Percentiles rank a stretch among this genome's conserved stretches.
These are phyloP conservation scores for Tarenaya hassleriana DNA, from an alignment of 345 rosid species.

Conservation along the genomic window DNA sequence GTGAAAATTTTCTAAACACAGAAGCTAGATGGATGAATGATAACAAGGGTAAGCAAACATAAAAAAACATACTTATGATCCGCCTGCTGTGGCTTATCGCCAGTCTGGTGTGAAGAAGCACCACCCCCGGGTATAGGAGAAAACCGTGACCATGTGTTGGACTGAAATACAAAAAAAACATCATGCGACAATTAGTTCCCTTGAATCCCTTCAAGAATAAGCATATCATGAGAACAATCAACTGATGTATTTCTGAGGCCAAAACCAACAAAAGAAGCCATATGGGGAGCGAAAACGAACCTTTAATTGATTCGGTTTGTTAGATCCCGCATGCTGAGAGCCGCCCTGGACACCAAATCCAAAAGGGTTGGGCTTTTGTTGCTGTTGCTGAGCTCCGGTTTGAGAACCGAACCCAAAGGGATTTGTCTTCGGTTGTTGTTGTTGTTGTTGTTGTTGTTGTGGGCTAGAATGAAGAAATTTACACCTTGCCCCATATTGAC, in stretches of 20 bases:
- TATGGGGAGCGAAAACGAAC: conserved; percentile 25
- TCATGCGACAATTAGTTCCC: conserved; percentile 10
- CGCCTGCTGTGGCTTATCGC: conserved; percentile 40
- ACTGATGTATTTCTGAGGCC: conserved; percentile 1
- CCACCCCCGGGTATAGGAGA: conserved; percentile 33
- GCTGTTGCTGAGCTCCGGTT: conserved; percentile 32
- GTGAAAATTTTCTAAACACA: conserved; percentile 7
- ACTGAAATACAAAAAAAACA: conserved; percentile 34
- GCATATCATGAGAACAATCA: conserved; percentile 3
- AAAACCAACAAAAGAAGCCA: neutral
- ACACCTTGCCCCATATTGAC: conserved; percentile 70
- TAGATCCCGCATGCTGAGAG: conserved; percentile 28
- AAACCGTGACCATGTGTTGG: conserved; percentile 70
- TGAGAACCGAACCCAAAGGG: conserved; percentile 54
- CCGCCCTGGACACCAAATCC: conserved; percentile 65
- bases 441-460: no score
- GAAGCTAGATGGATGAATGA: conserved; percentile 4
- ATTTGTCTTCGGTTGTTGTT: conserved; percentile 40
- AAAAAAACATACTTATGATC: conserved; percentile 52
- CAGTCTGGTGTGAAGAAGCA: conserved; percentile 43
- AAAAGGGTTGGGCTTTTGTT: conserved; percentile 46
- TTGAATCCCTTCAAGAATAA: neutral
- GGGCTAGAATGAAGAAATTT: conserved; percentile 65
- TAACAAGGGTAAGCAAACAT: conserved; percentile 9
- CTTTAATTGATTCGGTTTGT: conserved; percentile 57